phyloP scores from a whole-genome alignment of 352 stramenopile species.

The Globisporangium barbulae region DNA sequence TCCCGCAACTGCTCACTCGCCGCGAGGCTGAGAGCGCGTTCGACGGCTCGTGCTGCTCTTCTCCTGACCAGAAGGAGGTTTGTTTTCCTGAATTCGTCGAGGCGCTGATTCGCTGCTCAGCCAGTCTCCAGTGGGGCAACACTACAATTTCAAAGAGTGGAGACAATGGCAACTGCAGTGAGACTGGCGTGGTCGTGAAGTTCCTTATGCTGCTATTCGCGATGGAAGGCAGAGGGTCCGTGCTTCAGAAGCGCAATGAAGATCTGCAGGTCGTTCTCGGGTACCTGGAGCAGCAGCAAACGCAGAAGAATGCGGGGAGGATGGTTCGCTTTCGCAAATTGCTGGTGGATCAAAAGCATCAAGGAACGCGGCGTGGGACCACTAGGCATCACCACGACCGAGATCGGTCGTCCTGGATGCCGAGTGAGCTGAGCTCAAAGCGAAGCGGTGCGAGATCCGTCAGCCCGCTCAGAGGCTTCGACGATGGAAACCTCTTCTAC shows the following conservation, averaged over 20 bases:
- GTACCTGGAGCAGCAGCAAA: constrained; percentile 44
- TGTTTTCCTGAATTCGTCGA: constrained; percentile 68
- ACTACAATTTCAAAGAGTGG: constrained; percentile 4
- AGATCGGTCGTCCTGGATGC: not conserved
- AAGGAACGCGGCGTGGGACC: not conserved
- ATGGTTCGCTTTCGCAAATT: constrained; percentile 44
- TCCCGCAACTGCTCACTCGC: constrained; percentile 58
- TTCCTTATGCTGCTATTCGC: constrained; percentile 79
- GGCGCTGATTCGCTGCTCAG: constrained; percentile 46
- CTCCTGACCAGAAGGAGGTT: constrained; percentile 24
- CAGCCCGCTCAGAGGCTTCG: not conserved
- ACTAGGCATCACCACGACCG: not conserved
- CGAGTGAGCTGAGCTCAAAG: not conserved
- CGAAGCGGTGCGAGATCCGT: not conserved
- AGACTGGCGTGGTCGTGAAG: constrained; percentile 43
- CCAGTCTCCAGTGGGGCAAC: constrained; percentile 38
- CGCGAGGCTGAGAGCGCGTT: constrained; percentile 50
- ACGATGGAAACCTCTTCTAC: constrained; percentile 3
- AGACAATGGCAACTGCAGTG: not conserved
- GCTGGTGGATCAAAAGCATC: constrained; percentile 26
- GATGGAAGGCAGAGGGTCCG: constrained; percentile 64
- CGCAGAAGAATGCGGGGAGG: constrained; percentile 32
- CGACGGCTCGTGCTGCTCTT: constrained; percentile 28
- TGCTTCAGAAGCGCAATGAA: constrained; percentile 53
- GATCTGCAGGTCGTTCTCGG: constrained; percentile 51